phyloP scores from a whole-genome alignment of 371 early-diverging fungal species.

The Vairimorpha ceranae region DNA sequence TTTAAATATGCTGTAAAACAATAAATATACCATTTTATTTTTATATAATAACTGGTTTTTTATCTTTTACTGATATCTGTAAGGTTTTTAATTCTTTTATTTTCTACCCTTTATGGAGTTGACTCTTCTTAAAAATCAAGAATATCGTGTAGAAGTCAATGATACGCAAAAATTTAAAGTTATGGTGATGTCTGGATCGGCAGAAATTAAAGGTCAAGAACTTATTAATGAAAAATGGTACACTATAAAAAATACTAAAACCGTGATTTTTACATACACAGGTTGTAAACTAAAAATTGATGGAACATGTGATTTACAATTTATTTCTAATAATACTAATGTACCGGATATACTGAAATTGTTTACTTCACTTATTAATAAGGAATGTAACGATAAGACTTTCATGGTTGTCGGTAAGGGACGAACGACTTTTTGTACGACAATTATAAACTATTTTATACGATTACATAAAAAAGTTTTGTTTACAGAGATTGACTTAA shows the following conservation, averaged over 20 bases:
- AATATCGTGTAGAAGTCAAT: conserved; percentile 43
- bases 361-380: not conserved
- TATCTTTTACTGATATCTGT: too few species aligned
- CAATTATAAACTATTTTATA: conserved; percentile 52
- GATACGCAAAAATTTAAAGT: conserved; percentile 47
- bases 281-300: conserved; percentile 59
- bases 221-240: conserved; percentile 59
- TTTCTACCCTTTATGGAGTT: conserved; percentile 18
- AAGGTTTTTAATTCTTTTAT: too few species aligned
- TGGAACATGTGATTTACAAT: conserved; percentile 51
- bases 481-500: conserved; percentile 52
- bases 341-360: conserved; percentile 56
- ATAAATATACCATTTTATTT: too few species aligned
- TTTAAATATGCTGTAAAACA: too few species aligned
- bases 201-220: conserved; percentile 60
- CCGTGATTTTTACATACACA: conserved; percentile 59
- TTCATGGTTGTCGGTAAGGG: conserved; percentile 53
- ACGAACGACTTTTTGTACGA: conserved; percentile 45
- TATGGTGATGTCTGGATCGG: conserved; percentile 49
- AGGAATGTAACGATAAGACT: conserved; percentile 12
- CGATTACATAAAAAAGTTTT: conserved; percentile 50
- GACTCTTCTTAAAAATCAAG: conserved; percentile 22
- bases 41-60: too few species aligned
- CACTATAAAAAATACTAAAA: conserved; percentile 51
- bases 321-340: conserved; percentile 49